These are phyloP conservation scores for Camellia sinensis DNA, from an alignment of 148 eudicot genomes.

Conservation along the genomic window DNA sequence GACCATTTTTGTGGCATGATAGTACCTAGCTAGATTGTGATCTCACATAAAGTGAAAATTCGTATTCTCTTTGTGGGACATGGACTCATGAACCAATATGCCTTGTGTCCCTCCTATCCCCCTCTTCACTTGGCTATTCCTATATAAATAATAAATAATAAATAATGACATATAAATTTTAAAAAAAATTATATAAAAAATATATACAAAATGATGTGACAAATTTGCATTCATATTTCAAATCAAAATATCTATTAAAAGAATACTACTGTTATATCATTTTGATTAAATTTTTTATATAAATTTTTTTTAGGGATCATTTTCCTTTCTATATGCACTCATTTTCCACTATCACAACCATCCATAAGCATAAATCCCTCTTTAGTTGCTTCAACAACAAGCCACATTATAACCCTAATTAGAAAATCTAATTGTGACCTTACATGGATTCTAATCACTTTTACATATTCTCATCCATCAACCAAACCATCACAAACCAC, in stretches of 20 bases:
- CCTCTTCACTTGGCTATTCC: conserved; percentile 9
- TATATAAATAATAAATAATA: background rate
- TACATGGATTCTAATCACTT: conserved; percentile 7
- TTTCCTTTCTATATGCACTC: too few relatives aligned
- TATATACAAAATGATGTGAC: too few relatives aligned
- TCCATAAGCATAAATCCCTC: conserved; percentile 24
- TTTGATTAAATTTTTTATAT: too few relatives aligned
- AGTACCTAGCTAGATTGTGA: conserved; percentile 14
- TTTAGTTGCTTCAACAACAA: conserved; percentile 23
- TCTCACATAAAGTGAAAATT: conserved; percentile 28
- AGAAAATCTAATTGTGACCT: conserved; percentile 3
- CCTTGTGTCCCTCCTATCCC: conserved; percentile 20
- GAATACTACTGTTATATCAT: too few relatives aligned
- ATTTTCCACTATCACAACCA: background rate
- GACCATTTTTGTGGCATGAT: background rate
- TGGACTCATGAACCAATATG: conserved; percentile 16
- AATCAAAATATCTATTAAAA: too few relatives aligned
- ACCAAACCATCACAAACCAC: too few relatives aligned
- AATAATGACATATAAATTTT: too few relatives aligned
- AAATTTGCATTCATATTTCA: too few relatives aligned
- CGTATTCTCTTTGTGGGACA: conserved; percentile 18
- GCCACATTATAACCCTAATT: conserved; percentile 15
- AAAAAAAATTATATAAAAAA: too few relatives aligned
- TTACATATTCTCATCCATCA: background rate
- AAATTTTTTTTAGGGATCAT: too few relatives aligned